A percentile compares a stretch with the other conserved stretches of the same genome.
phyloP scores from a whole-genome alignment of 2,329 filamentous ascomycete species.

The Diaporthe amygdali region DNA sequence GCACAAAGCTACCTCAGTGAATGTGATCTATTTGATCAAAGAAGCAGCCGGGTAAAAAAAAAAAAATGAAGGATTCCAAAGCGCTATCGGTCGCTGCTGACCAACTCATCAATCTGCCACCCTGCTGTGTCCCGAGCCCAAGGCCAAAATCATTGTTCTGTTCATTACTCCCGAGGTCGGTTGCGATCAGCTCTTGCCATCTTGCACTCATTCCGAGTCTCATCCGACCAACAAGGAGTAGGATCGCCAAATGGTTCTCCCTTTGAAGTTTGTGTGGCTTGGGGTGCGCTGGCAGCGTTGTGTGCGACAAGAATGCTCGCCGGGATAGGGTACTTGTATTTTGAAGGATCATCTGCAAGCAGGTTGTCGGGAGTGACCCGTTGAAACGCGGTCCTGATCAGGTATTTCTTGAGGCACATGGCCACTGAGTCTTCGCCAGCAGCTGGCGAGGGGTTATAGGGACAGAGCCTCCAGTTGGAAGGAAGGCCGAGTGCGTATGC shows the following conservation, averaged over 20 bases:
- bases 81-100: neutral
- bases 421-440: neutral
- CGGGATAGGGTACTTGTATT: neutral
- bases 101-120: neutral
- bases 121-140: too few relatives aligned
- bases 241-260: neutral
- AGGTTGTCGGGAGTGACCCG: neutral
- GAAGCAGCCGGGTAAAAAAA: neutral
- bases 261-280: neutral
- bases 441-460: neutral
- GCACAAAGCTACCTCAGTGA: neutral
- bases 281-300: neutral
- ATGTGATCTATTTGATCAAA: neutral
- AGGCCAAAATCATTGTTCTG: neutral
- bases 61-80: neutral
- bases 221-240: neutral
- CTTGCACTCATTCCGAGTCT: neutral
- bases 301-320: neutral
- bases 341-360: neutral
- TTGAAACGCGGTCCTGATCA: neutral
- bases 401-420: neutral
- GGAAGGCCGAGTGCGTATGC: neutral
- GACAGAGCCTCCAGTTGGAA: neutral
- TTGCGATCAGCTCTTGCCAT: neutral
- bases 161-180: neutral